Evolutionary conservation across 2,329 filamentous ascomycete genomes (phyloP).

Genomic region (Trichoderma atroviride): DNA sequence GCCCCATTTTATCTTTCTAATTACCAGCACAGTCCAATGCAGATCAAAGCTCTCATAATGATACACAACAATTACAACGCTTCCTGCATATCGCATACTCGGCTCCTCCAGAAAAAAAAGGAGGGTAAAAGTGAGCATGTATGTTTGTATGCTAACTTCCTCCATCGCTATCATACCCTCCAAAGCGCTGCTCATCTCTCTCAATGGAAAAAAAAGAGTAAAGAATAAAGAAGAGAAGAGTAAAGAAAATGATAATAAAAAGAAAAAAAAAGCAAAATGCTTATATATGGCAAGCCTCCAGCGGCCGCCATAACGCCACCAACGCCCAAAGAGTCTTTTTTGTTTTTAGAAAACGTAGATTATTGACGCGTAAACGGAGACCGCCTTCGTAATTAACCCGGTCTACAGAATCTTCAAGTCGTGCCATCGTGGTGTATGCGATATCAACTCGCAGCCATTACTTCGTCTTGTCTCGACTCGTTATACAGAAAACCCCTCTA

Average conservation of each 20-base stretch:
- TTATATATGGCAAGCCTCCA: slow-evolving; percentile 27
- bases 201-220: background rate
- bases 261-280: slow-evolving; percentile 22
- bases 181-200: slow-evolving; percentile 18
- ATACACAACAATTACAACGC: slow-evolving; percentile 24
- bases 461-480: background rate
- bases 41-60: slow-evolving; percentile 25
- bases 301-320: slow-evolving; percentile 29
- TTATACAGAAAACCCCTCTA: slow-evolving; percentile 35
- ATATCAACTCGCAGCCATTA: slow-evolving; percentile 16
- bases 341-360: slow-evolving; percentile 25
- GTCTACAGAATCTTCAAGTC: slow-evolving; percentile 29
- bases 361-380: slow-evolving; percentile 24
- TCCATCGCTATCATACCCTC: slow-evolving; percentile 18
- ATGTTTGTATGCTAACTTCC: slow-evolving; percentile 17
- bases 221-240: background rate
- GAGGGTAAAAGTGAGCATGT: background rate
- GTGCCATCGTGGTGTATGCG: slow-evolving; percentile 32
- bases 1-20: slow-evolving; percentile 19
- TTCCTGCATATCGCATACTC: background rate
- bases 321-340: slow-evolving; percentile 26
- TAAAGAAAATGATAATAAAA: background rate
- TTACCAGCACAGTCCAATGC: slow-evolving; percentile 22
- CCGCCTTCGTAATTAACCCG: slow-evolving; percentile 17
- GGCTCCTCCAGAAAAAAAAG: background rate